phyloP scores from a whole-genome alignment of 2,329 filamentous ascomycete genomes.

The Fusarium sterilihyphosum region DNA sequence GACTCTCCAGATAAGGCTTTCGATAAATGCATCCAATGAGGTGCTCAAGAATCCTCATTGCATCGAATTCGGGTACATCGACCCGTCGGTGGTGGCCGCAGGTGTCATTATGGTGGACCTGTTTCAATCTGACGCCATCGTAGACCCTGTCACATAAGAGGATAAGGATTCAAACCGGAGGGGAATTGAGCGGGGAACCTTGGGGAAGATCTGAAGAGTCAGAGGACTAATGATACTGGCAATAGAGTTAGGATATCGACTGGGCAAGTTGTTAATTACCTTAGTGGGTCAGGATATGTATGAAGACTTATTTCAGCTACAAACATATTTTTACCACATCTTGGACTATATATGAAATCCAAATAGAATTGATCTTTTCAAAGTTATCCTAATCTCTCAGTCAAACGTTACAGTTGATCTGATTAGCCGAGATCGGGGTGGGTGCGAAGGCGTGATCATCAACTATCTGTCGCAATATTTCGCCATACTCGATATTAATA shows the following conservation, averaged over 20 bases:
- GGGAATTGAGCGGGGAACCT: slow-evolving; percentile 15
- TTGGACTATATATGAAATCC: too few species aligned
- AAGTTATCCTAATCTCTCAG: neutral
- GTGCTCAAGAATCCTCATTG: neutral
- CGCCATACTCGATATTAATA: slow-evolving; percentile 42
- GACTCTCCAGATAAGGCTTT: neutral
- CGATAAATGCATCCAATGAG: slow-evolving; percentile 12
- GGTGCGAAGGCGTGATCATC: slow-evolving; percentile 41
- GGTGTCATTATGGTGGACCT: slow-evolving; percentile 17
- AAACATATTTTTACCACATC: neutral
- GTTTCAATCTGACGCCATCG: slow-evolving; percentile 36
- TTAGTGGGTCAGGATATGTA: neutral
- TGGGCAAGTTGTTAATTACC: neutral
- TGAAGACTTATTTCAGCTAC: neutral
- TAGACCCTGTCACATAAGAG: slow-evolving; percentile 9
- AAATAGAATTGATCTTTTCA: neutral
- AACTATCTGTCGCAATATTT: slow-evolving; percentile 42
- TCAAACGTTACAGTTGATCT: neutral
- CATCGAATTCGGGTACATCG: neutral
- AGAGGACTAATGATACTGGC: too few species aligned
- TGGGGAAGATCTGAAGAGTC: neutral
- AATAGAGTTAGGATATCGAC: neutral
- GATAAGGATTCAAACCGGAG: slow-evolving; percentile 3
- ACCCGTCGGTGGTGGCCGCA: slow-evolving; percentile 31
- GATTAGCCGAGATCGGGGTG: slow-evolving; percentile 38